A percentile compares a stretch with the other conserved stretches of the same genome.
Evolutionary conservation across 83 land plant genomes (phyloP).

Genomic region (Thuja plicata): DNA sequence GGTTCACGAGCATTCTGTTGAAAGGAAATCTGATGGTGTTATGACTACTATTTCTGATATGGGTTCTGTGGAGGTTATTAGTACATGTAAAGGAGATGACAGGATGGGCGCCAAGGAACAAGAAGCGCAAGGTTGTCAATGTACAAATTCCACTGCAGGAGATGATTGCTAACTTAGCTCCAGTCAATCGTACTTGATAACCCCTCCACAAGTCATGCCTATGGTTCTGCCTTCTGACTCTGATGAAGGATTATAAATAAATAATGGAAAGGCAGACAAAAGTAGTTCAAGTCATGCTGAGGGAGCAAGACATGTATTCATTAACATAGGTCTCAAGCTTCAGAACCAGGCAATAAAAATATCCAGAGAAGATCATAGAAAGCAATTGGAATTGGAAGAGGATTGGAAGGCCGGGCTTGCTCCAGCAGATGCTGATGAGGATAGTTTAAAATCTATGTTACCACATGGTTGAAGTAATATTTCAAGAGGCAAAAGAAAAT

Average conservation of each 20-base stretch:
- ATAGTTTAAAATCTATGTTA: too few relatives aligned
- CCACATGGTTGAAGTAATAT: too few relatives aligned
- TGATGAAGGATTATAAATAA: slow-evolving; percentile 20
- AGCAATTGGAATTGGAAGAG: too few relatives aligned
- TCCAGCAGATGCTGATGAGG: too few relatives aligned
- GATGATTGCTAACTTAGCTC: slow-evolving; percentile 28
- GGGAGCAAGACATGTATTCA: slow-evolving; percentile 14
- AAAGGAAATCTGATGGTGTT: slow-evolving; percentile 36
- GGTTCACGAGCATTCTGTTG: slow-evolving; percentile 43
- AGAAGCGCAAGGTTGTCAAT: slow-evolving; percentile 29
- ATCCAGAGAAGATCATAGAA: slow-evolving; percentile 15
- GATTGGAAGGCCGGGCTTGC: too few relatives aligned
- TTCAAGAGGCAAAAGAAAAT: too few relatives aligned
- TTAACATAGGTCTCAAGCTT: slow-evolving; percentile 26
- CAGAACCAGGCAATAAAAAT: slow-evolving; percentile 30
- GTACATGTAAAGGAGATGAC: slow-evolving; percentile 19
- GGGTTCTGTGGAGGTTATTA: slow-evolving; percentile 9
- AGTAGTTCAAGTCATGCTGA: slow-evolving; percentile 21
- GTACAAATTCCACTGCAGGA: slow-evolving; percentile 17
- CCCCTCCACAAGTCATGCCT: slow-evolving; percentile 83
- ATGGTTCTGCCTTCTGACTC: slow-evolving; percentile 43
- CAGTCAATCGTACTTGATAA: slow-evolving; percentile 64
- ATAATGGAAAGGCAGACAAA: slow-evolving; percentile 45
- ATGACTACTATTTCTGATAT: slow-evolving; percentile 21
- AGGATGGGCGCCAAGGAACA: slow-evolving; percentile 24